A percentile compares a stretch with the other conserved stretches of the same genome.
Evolutionary conservation across 495 filamentous ascomycete genomes (phyloP).

Genomic region (Penicillium cinerascens): DNA sequence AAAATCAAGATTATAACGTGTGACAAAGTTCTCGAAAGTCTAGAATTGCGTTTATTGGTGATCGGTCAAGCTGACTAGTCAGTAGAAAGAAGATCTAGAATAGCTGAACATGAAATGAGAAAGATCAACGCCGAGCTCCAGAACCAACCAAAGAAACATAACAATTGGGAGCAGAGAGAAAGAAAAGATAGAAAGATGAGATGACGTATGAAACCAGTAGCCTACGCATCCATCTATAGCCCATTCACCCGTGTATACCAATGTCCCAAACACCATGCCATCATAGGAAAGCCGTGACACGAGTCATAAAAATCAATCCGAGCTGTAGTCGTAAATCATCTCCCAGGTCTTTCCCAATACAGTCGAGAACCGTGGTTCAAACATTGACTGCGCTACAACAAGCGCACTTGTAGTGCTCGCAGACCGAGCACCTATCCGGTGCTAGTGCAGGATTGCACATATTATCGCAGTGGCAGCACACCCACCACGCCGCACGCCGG

Average conservation of each 20-base stretch:
- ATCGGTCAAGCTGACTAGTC: too few species aligned
- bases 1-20: too few species aligned
- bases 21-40: too few species aligned
- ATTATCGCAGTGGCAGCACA: background rate
- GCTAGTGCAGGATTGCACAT: slow-evolving; percentile 7
- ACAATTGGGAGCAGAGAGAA: background rate
- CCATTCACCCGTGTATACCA: background rate
- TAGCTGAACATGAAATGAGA: too few species aligned
- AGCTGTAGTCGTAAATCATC: background rate
- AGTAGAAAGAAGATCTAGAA: too few species aligned
- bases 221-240: background rate
- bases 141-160: background rate
- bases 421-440: slow-evolving; percentile 10
- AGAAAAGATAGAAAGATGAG: background rate
- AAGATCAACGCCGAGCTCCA: too few species aligned
- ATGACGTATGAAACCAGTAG: background rate
- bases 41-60: too few species aligned
- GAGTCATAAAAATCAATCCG: background rate
- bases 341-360: background rate
- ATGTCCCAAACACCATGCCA: background rate
- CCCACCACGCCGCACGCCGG: background rate
- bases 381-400: background rate
- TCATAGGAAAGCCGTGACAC: background rate
- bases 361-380: background rate
- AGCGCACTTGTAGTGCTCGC: slow-evolving; percentile 1